Evolutionary conservation across 192 early-diverging fungal genomes (phyloP), one percentile per base, ranked within the genome.

Genomic region (Coemansia sp.): DNA sequence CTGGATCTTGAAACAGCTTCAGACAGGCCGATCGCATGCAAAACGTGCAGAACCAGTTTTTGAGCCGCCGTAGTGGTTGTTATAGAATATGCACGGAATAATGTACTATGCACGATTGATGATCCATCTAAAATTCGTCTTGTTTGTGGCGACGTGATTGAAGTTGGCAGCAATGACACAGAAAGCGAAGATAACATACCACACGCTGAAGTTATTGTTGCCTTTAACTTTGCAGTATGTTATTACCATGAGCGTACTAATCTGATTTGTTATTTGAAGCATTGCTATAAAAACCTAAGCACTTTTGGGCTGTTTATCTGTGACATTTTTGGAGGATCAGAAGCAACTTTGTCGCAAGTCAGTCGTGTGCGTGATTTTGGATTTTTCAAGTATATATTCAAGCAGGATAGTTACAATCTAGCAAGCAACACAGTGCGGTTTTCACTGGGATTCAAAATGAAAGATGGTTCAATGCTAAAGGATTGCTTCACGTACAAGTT

Each of bases 241-340:
- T 84, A 73, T 34, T 78, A 78, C 50, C 61, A 72, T 58, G 40
- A 71, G 60, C 67, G 82, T 9, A 7, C 55, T 3, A 61, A 71
- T 18, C 58, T 84, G 15, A 56, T 84, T 47, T 28, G 36, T 14
- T 84, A 84, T 61, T 53, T 84, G 34, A 24, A 24, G 36, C 64
- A 65, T 50, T 59, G 70, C 51, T 60, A 56, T 12, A 40, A 36
- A 14, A 63, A 66, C n/a, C 61, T 81, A 10, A 44, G 60, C 18
- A 51, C 58, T 15, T 76, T 73, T 60, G 79, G 82, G 3, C 63
- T 68, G 21, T 56, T 84, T 3, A 71, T 84, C 48, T 71, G 75
- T 36, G 79, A 84, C 56, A n/a, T 78, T 3, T 81, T 84, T 67
- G 82, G 82, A 6, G 78, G 79, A 0, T 40, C 38, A 4, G 70